Conservation (phyloP, 2,329 filamentous ascomycete species). For the Eurotiales sp. region DNA sequence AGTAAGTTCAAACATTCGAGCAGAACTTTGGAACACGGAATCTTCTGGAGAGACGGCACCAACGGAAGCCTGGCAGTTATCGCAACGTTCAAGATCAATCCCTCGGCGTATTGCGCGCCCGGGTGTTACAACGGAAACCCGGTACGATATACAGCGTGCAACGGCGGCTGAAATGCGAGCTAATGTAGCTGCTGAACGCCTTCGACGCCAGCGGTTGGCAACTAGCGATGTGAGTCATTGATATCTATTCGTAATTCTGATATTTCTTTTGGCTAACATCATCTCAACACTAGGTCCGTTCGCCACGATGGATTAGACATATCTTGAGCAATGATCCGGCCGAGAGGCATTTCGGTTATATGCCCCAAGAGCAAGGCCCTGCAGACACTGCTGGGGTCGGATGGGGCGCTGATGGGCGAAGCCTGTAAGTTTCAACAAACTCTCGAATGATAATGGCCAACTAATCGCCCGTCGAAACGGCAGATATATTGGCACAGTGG, state of each 20-base stretch:
- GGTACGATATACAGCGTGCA: constrained; percentile 26
- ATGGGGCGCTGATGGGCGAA: constrained; percentile 45
- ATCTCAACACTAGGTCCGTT: constrained; percentile 28
- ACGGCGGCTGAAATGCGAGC: constrained; percentile 33
- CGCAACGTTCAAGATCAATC: constrained; percentile 33
- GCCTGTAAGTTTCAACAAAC: constrained; percentile 36
- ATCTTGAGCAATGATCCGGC: constrained; percentile 31
- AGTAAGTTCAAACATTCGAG: not conserved
- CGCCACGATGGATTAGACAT: constrained; percentile 36
- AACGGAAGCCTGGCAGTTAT: constrained; percentile 22
- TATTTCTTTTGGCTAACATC: constrained; percentile 28
- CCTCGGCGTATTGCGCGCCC: constrained; percentile 29
- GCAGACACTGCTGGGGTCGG: constrained; percentile 46
- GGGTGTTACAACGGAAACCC: constrained; percentile 22
- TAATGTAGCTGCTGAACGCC: constrained; percentile 37
- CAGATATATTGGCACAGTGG: constrained; percentile 47
- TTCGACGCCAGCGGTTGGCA: constrained; percentile 35
- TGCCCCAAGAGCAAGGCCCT: constrained; percentile 32
- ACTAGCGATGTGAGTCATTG: constrained; percentile 30
- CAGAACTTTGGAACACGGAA: constrained; percentile 5
- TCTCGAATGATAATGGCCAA: not conserved
- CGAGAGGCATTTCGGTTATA: constrained; percentile 28
- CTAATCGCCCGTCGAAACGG: constrained; percentile 14
- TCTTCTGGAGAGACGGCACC: constrained; percentile 16
- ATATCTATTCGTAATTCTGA: not conserved